Base-by-base conservation (phyloP, 192 early-diverging fungal genomes). In the Coemansia sp. region DNA sequence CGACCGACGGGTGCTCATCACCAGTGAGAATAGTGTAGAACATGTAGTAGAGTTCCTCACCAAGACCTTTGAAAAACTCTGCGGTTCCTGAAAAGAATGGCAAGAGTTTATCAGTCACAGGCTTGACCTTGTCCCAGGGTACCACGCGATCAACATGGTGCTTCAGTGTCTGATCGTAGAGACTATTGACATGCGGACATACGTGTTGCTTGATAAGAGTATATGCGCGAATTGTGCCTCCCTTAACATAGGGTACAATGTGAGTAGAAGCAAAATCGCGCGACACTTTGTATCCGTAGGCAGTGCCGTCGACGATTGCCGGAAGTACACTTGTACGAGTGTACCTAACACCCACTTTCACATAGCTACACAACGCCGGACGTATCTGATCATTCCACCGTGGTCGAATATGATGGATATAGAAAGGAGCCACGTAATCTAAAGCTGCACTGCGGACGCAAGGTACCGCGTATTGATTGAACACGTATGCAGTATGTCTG, bases 21-120 rank as follows among this genome's bases (percentile, higher is more conserved):
- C 78, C 78, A 0, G 78, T 81, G 5, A 55, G 47, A 54, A 81
- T 81, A 1, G 73, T 73, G 63, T 81, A 81, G 47, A 55, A 56
- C 73, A 81, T 81, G 30, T 60, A 81, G 67, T 73, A 81, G 44
- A 72, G 49, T 58, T 81, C 78, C 49, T 73, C 73, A 27, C 27
- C 28, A 60, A 81, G 69, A 1, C 60, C 50, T 55, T 23, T 38
- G 22, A 52, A 21, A 31, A 75, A 34, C 5, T 63, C 58, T 1
- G 57, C 12, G 16, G 64, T 10, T 0, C 65, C 34, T 4, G 21
- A 22, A 1, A 16, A 10, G 4, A 56, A 48, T 1, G 25, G 19
- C 2, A 22, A 14, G 1, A 58, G 1, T 27, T 54, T 68, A 5
- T 32, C 54, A 0, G 50, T 7, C 21, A 73, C 63, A 0, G 21